Evolutionary conservation across 257 asterid species (phyloP), one percentile per base, ranked within the genome.

Genomic region (Ballota nigra): DNA sequence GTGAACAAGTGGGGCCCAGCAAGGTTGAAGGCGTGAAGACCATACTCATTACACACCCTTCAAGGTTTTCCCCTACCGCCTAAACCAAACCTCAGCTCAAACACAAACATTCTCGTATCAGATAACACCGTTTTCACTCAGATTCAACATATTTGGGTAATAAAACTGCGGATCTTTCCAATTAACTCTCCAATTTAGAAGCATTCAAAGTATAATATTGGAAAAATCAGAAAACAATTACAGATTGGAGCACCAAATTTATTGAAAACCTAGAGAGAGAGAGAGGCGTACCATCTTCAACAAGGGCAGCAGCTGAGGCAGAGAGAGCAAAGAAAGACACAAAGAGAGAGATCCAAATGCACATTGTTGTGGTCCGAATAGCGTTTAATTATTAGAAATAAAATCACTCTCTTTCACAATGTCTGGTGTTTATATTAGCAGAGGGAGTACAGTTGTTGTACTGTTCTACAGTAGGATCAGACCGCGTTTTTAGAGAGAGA

Each of bases 271-370:
- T 26, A 33, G 40, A 71, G 69, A 40, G 64, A 53, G 72, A 60
- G 75, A 49, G 69, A 62, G 70, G 28, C 34, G 11, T 78, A 81
- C 85, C 85, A 36, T 81, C 85, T 74, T 81, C 83, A 55, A 81
- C 78, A 1, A 19, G 28, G 8, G 85, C 78, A 45, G 75, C 67
- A 69, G 73, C 56, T 40, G 82, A 68, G 58, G 74, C 63, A 23
- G 82, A 81, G 66, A 38, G 40, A 60, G 80, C 73, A 15, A 78
- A 63, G 45, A 78, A 74, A 28, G 70, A 28, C 26, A 63, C 36
- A 13, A 75, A 79, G 0, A 69, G 57, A 31, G 68, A 67, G 66
- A 47, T 19, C 73, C 83, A 73, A 18, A 55, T 36, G 78, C 78
- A 70, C 40, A 61, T 53, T 43, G 63, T 22, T 18, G 82, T 77